phyloP scores from a whole-genome alignment of 768 basidiomycete genomes.

The Tephrocybe sp. region DNA sequence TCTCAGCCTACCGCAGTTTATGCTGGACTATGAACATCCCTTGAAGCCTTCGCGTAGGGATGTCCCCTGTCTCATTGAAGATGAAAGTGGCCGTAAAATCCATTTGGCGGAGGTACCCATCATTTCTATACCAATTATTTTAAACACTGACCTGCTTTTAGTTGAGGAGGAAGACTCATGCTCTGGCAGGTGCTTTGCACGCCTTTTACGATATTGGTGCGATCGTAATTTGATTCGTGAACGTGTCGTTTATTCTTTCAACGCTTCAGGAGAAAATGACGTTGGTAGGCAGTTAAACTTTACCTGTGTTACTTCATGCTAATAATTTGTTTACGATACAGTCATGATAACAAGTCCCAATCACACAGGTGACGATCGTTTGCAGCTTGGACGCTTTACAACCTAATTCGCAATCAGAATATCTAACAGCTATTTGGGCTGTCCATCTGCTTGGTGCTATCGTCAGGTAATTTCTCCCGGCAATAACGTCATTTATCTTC shows the following conservation, averaged over 20 bases:
- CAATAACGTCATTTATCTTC: not conserved
- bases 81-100: constrained; percentile 38
- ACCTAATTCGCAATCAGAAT: constrained; percentile 30
- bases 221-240: not conserved
- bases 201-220: constrained; percentile 26
- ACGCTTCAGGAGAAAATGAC: constrained; percentile 40
- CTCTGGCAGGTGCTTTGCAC: constrained; percentile 33
- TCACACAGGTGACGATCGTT: constrained; percentile 38
- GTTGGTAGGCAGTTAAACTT: constrained; percentile 36
- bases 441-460: constrained; percentile 47
- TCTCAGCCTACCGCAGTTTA: constrained; percentile 54
- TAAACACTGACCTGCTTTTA: not conserved
- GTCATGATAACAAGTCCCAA: constrained; percentile 55
- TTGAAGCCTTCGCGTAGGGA: constrained; percentile 35
- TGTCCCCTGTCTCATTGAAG: constrained; percentile 51
- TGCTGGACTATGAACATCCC: constrained; percentile 47
- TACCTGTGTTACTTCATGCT: not conserved
- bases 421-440: constrained; percentile 47
- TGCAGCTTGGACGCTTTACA: not conserved
- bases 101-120: constrained; percentile 36
- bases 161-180: constrained; percentile 31
- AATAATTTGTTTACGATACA: constrained; percentile 16
- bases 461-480: constrained; percentile 37
- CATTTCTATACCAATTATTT: not conserved
- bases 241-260: not conserved